Evolutionary conservation across 1,139 yeast species (phyloP).

Genomic region (Ashbya aceris): DNA sequence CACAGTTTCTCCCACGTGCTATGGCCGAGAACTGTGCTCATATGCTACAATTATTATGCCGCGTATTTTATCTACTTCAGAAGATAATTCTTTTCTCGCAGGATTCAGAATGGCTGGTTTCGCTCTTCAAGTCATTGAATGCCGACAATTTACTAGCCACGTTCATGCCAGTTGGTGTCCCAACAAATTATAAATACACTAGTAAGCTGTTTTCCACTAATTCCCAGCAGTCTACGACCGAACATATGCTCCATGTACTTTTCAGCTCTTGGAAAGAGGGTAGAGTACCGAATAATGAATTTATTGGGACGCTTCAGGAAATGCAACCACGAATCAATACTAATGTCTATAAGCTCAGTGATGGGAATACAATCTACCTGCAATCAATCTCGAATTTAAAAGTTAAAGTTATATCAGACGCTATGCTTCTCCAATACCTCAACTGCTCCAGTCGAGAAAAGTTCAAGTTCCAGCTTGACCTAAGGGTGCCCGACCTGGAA

Average conservation of each 20-base stretch:
- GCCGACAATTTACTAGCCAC: neutral
- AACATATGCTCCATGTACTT: neutral
- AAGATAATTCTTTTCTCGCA: neutral
- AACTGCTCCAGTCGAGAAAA: too few species aligned
- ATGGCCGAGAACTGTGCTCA: neutral
- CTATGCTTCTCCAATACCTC: neutral
- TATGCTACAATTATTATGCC: neutral
- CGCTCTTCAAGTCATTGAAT: neutral
- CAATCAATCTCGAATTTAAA: neutral
- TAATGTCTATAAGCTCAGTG: neutral
- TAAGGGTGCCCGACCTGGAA: too few species aligned
- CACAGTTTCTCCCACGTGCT: neutral
- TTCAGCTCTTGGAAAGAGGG: neutral
- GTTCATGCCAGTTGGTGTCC: neutral
- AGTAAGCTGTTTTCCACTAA: too few species aligned
- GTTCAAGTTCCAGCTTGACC: too few species aligned
- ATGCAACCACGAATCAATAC: neutral
- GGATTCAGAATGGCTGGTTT: neutral
- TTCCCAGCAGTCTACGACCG: neutral
- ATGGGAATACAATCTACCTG: neutral
- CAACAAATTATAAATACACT: too few species aligned
- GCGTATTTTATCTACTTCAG: neutral
- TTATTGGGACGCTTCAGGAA: neutral
- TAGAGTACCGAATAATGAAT: neutral
- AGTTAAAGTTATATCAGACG: neutral